Evolutionary conservation across 164 flowering plant species (phyloP), one percentile per base, ranked within the genome.

Genomic region (Tetrastigma voinierianum): DNA sequence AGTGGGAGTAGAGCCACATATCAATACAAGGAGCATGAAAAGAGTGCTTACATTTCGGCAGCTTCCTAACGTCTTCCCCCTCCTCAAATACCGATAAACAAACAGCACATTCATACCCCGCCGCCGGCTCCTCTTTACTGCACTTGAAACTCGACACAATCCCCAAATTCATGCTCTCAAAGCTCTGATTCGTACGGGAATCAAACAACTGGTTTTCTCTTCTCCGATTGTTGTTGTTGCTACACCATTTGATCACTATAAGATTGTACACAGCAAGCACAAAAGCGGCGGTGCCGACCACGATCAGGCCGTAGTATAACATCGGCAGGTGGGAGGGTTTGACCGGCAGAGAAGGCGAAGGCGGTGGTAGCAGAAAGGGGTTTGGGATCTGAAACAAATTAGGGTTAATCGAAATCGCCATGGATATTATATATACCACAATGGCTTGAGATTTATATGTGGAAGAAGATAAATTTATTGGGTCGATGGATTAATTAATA

Each of bases 221-320:
- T 23, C 17, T 75, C 16, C 55, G 48, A 14, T 14, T 45, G 13
- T 10, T 70, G 69, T 11, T 43, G 51, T 11, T 47, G 18, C 73
- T 20, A 69, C 88, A 76, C 78, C 81, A 83, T 57, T 47, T 62
- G 62, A 81, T 67, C 24, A 82, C 46, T 58, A 88, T 63, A 45
- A 88, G 61, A 54, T 81, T 84, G 76, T 83, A 86, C 1, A 81
- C 2, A 5, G 74, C 82, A 3, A 86, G 68, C 13, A 83, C 65
- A 0, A 82, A 14, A 7, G 82, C 80, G 2, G 86, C 77, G 0
- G 83, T 70, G 14, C 82, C 88, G 1, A 84, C 72, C 17, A 86
- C 78, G 2, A 70, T 77, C 0, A 86, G 77, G 66, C 84, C 83
- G 58, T 81, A 84, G 74, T 86, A 84, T n/a, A 83, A 68, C 74